A percentile compares a stretch with the other conserved stretches of the same genome.
Evolutionary conservation across 2,329 filamentous ascomycete genomes (phyloP).

Genomic region (Tothia fuscella): DNA sequence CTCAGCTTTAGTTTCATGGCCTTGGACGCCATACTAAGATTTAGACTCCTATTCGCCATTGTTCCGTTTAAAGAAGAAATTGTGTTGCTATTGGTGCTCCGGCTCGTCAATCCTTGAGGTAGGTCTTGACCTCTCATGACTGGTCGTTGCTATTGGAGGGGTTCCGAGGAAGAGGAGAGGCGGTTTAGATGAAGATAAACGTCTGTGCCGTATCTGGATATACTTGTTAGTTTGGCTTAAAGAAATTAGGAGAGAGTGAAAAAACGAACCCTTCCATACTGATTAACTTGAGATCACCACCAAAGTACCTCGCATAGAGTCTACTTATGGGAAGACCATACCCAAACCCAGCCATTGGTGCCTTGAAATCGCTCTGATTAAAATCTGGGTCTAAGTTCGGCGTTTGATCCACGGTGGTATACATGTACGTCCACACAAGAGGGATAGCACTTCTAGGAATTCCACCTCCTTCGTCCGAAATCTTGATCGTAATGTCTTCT

Average conservation of each 20-base stretch:
- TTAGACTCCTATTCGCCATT: slow-evolving; percentile 13
- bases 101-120: slow-evolving; percentile 49
- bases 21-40: slow-evolving; percentile 27
- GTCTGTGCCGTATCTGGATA: slow-evolving; percentile 79
- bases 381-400: slow-evolving; percentile 94
- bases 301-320: slow-evolving; percentile 93
- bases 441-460: slow-evolving; percentile 89
- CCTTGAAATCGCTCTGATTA: slow-evolving; percentile 98
- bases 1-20: slow-evolving; percentile 59
- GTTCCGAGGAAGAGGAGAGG: slow-evolving; percentile 88
- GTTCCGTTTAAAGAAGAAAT: background rate
- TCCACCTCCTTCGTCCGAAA: slow-evolving; percentile 90
- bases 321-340: slow-evolving; percentile 91
- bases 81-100: background rate
- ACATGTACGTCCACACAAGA: slow-evolving; percentile 99
- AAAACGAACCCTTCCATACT: slow-evolving; percentile 90
- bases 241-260: background rate
- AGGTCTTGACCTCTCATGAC: slow-evolving; percentile 67
- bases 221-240: slow-evolving; percentile 6
- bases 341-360: slow-evolving; percentile 98
- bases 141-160: slow-evolving; percentile 83
- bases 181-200: slow-evolving; percentile 97
- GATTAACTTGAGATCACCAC: slow-evolving; percentile 91
- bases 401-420: slow-evolving; percentile 94
- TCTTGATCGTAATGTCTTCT: slow-evolving; percentile 98